Conservation (phyloP, 805 yeast genomes). For the Wickerhamomyces mucosus region DNA sequence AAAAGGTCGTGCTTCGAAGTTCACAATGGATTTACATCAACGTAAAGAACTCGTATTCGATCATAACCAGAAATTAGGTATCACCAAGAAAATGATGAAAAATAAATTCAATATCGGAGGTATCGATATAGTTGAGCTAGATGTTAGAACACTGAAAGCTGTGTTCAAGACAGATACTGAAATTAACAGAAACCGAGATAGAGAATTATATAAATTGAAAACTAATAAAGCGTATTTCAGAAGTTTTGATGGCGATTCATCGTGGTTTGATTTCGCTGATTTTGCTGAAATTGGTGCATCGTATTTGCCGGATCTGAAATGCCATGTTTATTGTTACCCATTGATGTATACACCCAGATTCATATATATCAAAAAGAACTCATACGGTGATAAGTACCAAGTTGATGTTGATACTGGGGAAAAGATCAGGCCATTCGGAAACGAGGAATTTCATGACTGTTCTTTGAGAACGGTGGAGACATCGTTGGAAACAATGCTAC, state of each 20-base stretch:
- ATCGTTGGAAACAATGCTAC: conserved; percentile 32
- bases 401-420: conserved; percentile 27
- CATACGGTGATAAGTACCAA: conserved; percentile 32
- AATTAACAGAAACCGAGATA: conserved; percentile 2
- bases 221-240: conserved; percentile 16
- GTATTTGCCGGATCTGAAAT: conserved; percentile 24
- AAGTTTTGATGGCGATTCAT: conserved; percentile 42
- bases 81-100: conserved; percentile 37
- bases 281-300: conserved; percentile 47
- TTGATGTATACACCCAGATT: conserved; percentile 61
- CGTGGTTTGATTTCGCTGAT: conserved; percentile 58
- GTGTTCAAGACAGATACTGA: conserved; percentile 25
- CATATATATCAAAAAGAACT: conserved; percentile 58
- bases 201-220: conserved; percentile 7
- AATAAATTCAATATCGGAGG: conserved; percentile 63
- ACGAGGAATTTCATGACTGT: conserved; percentile 56
- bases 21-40: conserved; percentile 61
- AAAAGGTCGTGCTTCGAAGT: conserved; percentile 46
- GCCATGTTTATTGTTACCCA: conserved; percentile 45
- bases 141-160: conserved; percentile 48
- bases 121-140: conserved; percentile 44
- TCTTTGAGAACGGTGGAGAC: conserved; percentile 28
- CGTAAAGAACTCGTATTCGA: conserved; percentile 37
- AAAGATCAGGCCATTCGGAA: conserved; percentile 36
- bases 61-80: conserved; percentile 36